These are phyloP conservation scores for Guadua angustifolia DNA, from an alignment of 176 grass and related monocot genomes.

Conservation along the genomic window DNA sequence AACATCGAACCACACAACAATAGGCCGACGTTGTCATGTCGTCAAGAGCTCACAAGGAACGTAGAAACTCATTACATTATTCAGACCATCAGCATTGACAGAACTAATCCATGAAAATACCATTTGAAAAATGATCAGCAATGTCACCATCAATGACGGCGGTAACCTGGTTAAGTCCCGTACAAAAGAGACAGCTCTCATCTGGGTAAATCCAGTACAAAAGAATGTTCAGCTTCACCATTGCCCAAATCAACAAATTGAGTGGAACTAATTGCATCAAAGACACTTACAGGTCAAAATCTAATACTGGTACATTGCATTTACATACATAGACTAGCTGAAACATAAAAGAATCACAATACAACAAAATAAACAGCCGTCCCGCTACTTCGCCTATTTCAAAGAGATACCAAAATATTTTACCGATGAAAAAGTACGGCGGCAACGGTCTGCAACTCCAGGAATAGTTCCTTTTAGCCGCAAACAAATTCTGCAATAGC, in stretches of 20 bases:
- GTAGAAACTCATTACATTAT: not conserved
- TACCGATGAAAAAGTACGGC: not conserved
- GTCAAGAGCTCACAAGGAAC: no score
- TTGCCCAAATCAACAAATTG: not conserved
- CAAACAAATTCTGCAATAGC: not conserved
- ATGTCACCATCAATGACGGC: no score
- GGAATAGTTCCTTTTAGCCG: not conserved
- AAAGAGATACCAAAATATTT: not conserved
- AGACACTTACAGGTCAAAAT: not conserved
- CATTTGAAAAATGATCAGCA: no score
- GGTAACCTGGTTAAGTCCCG: no score
- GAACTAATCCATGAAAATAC: no score
- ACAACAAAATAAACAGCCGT: conserved; percentile 16
- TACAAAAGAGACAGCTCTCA: not conserved
- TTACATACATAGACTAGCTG: not conserved
- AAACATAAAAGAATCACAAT: not conserved
- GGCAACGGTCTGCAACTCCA: conserved; percentile 32
- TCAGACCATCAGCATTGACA: no score
- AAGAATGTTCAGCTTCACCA: conserved; percentile 20
- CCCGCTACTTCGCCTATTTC: conserved; percentile 1
- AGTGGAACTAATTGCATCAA: conserved; percentile 19
- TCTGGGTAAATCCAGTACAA: not conserved
- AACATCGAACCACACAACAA: not conserved
- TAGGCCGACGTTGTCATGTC: no score
- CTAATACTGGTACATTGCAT: not conserved